Base-by-base conservation (phyloP, 164 flowering plant species). In the Chimonanthus salicifolius region DNA sequence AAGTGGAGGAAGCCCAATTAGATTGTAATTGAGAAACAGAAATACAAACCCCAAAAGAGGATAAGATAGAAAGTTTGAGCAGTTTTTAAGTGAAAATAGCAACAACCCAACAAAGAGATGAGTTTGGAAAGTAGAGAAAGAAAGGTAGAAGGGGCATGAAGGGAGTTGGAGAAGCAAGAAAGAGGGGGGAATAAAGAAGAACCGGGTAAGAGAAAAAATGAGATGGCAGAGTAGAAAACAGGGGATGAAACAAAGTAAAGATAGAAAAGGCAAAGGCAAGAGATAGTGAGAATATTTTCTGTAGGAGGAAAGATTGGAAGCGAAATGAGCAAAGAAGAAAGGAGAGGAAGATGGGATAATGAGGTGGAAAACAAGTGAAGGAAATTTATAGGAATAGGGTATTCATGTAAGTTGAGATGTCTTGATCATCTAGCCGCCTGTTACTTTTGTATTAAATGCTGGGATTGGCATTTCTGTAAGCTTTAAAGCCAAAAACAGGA, bases 401-500 rank as follows among this genome's bases (percentile, higher is more conserved):
- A 33, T 63, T n/a, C 9, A 63, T 63, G 21, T 63, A 9, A 21
- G 18, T 18, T 3, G 18, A 63, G 21, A 6, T 48, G 21, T 68
- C 70, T 16, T 68, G 6, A 13, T 68, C 43, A n/a, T 6, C 4
- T n/a, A 16, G 51, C 20, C 1, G 21, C 50, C 16, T 3, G 33
- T 7, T 16, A 47, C 70, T 68, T 68, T 68, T 7, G 70, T 6
- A 68, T 48, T 68, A n/a, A 68, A 68, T 68, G 70, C 44, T 47
- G 50, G 58, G 20, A 47, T 47, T 68, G 70, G 70, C 54, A 2
- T 48, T 47, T n/a, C 7, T 47, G 7, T 2, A 68, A 68, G n/a
- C 16, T 45, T 43, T 6, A 45, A 45, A 65, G 45, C 10, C 6
- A 3, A 0, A 0, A 9, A 4, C 6, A 5, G 64, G 7, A 45